These are phyloP conservation scores for Cinchona pubescens DNA, from an alignment of 257 asterid genomes.

Conservation along the genomic window DNA sequence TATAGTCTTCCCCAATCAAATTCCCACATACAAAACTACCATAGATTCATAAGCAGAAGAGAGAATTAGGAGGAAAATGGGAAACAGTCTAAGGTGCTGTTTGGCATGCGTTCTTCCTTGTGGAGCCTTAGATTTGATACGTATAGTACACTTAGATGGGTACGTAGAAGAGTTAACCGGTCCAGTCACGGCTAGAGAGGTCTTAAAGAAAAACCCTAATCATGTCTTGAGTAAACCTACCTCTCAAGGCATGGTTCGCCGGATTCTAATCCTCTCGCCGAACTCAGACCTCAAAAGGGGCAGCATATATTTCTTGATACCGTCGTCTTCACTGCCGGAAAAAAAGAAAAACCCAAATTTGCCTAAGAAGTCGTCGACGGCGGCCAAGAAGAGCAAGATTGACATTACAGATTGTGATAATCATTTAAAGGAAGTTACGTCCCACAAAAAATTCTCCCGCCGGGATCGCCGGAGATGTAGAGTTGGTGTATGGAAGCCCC, in stretches of 20 bases:
- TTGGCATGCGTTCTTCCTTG: conserved; percentile 96
- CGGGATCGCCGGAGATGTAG: conserved; percentile 42
- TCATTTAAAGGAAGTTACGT: conserved; percentile 5
- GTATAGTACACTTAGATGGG: conserved; percentile 81
- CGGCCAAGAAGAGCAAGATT: conserved; percentile 29
- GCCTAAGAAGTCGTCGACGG: conserved; percentile 18
- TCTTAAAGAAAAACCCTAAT: conserved; percentile 58
- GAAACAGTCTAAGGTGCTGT: conserved; percentile 90
- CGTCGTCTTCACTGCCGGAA: conserved; percentile 57
- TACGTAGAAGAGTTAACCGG: conserved; percentile 69
- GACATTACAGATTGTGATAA: background rate
- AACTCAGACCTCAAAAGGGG: conserved; percentile 88
- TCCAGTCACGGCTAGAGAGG: conserved; percentile 70
- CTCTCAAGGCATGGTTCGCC: conserved; percentile 52
- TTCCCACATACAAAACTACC: conserved; percentile 28
- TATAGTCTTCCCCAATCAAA: too few species aligned
- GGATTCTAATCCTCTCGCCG: conserved; percentile 65
- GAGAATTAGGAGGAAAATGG: conserved; percentile 41
- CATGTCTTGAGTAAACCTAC: conserved; percentile 70
- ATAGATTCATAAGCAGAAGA: background rate
- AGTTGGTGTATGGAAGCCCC: conserved; percentile 61
- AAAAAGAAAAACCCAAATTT: conserved; percentile 35
- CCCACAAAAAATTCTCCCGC: conserved; percentile 30
- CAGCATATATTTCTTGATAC: conserved; percentile 87
- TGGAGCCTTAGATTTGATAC: conserved; percentile 95